phyloP scores from a whole-genome alignment of 768 basidiomycete species.

The Tephrocybe sp. region DNA sequence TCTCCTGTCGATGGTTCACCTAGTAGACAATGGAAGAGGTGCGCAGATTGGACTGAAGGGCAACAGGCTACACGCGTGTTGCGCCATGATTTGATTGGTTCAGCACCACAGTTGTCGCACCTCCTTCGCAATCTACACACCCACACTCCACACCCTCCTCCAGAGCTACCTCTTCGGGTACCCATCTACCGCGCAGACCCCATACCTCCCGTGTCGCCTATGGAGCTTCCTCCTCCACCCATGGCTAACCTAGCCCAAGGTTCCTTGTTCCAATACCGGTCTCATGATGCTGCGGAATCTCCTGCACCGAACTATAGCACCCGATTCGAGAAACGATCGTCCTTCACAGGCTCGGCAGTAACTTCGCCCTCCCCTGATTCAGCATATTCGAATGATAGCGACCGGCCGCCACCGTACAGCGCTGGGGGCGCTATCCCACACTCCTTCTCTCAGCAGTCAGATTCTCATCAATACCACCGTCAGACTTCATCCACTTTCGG shows the following conservation, averaged over 20 bases:
- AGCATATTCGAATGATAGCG: slow-evolving; percentile 12
- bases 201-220: slow-evolving; percentile 23
- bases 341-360: slow-evolving; percentile 10
- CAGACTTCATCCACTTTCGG: slow-evolving; percentile 8
- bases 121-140: slow-evolving; percentile 47
- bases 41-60: slow-evolving; percentile 76
- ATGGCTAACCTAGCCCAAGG: slow-evolving; percentile 25
- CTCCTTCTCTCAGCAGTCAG: slow-evolving; percentile 14
- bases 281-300: slow-evolving; percentile 17
- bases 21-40: slow-evolving; percentile 55
- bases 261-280: slow-evolving; percentile 27
- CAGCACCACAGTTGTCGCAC: slow-evolving; percentile 56
- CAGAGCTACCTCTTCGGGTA: slow-evolving; percentile 34
- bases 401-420: slow-evolving; percentile 21
- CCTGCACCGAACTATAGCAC: slow-evolving; percentile 16
- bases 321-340: slow-evolving; percentile 25
- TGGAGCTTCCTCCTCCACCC: slow-evolving; percentile 41
- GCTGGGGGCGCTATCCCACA: slow-evolving; percentile 17
- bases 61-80: slow-evolving; percentile 63
- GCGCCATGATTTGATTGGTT: slow-evolving; percentile 64
- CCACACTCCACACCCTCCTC: slow-evolving; percentile 25
- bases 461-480: slow-evolving; percentile 4
- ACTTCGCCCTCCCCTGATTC: slow-evolving; percentile 12
- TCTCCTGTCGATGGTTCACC: slow-evolving; percentile 28
- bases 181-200: slow-evolving; percentile 33